These are phyloP conservation scores for Microascus cirrosus DNA, from an alignment of 2,329 filamentous ascomycete species.

Conservation along the genomic window DNA sequence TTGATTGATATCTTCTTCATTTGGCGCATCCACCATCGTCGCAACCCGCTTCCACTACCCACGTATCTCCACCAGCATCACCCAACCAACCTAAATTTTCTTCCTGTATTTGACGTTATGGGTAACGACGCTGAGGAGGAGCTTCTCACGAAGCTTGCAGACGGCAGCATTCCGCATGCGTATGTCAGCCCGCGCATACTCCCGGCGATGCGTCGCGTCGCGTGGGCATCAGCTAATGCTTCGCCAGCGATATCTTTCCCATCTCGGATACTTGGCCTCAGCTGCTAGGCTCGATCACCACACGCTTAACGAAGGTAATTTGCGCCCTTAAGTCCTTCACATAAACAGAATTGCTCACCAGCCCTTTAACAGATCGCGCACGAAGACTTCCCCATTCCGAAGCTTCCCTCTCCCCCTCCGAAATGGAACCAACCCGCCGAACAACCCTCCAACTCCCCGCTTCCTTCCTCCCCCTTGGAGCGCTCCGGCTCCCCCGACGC, in stretches of 20 bases:
- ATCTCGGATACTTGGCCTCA: neutral
- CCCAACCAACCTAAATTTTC: neutral
- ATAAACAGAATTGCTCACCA: neutral
- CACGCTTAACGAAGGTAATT: slow-evolving; percentile 1
- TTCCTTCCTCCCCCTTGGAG: slow-evolving; percentile 31
- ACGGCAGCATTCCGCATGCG: slow-evolving; percentile 2
- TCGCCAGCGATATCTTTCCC: slow-evolving; percentile 2
- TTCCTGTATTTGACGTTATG: neutral
- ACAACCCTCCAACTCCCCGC: slow-evolving; percentile 31
- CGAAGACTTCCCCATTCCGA: slow-evolving; percentile 64
- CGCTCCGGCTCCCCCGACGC: slow-evolving; percentile 40
- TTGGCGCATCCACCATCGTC: neutral
- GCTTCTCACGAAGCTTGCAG: slow-evolving; percentile 2
- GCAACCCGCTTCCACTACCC: neutral
- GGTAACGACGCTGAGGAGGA: neutral
- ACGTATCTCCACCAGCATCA: neutral
- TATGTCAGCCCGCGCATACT: neutral
- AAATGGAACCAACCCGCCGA: slow-evolving; percentile 21
- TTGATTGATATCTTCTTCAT: neutral
- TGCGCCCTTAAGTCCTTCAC: neutral
- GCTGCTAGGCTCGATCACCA: neutral
- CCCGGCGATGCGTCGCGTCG: neutral
- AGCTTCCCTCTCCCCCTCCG: slow-evolving; percentile 33
- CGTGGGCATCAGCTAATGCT: neutral
- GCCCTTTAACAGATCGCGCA: slow-evolving; percentile 51